Evolutionary conservation across 768 basidiomycete genomes (phyloP).

Genomic region (Rickenella mellea): DNA sequence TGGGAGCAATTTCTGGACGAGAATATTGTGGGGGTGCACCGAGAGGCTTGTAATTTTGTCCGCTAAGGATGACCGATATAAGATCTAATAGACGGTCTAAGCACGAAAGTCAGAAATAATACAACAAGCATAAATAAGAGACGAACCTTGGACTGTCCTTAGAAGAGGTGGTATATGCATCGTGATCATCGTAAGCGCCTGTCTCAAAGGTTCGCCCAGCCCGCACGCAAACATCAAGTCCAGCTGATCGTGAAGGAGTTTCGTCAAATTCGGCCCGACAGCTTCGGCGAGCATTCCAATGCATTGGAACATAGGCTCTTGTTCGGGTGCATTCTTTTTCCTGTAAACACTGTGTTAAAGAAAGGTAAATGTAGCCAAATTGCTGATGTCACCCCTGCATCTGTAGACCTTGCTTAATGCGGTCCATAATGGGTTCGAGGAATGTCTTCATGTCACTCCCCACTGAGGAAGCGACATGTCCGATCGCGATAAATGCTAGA

Average conservation of each 20-base stretch:
- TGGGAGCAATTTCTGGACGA: slow-evolving; percentile 41
- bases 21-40: slow-evolving; percentile 68
- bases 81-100: slow-evolving; percentile 88
- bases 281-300: slow-evolving; percentile 92
- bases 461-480: slow-evolving; percentile 86
- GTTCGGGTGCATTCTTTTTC: slow-evolving; percentile 85
- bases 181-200: slow-evolving; percentile 78
- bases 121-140: no score
- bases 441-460: slow-evolving; percentile 94
- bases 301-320: slow-evolving; percentile 96
- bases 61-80: slow-evolving; percentile 70
- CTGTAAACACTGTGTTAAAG: slow-evolving; percentile 23
- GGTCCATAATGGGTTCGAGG: slow-evolving; percentile 81
- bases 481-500: slow-evolving; percentile 93
- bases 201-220: slow-evolving; percentile 78
- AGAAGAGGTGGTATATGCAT: slow-evolving; percentile 83
- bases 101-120: no score
- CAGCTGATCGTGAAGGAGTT: slow-evolving; percentile 90
- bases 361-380: slow-evolving; percentile 1
- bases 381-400: slow-evolving; percentile 63
- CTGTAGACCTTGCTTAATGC: slow-evolving; percentile 85
- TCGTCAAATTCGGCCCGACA: slow-evolving; percentile 92
- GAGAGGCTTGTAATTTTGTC: slow-evolving; percentile 78
- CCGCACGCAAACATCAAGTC: slow-evolving; percentile 96
- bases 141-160: slow-evolving; percentile 88